Base-by-base conservation (phyloP, 495 filamentous ascomycete genomes). In the Penicillium lividum region DNA sequence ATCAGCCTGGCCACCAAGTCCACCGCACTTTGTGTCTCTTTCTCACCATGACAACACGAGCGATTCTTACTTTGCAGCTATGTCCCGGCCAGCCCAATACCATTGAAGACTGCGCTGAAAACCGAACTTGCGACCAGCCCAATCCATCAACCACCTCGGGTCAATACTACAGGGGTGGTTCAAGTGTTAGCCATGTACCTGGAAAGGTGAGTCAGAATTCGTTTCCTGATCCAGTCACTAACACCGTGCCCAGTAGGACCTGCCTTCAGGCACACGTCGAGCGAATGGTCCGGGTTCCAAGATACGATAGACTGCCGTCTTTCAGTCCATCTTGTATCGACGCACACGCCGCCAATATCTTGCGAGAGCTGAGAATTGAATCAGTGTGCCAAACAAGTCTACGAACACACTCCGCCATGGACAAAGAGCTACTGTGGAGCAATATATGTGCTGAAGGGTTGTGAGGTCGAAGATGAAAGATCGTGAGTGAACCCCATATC, bases 121-220 rank as follows among this genome's bases (percentile, higher is more conserved):
- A 51, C 48, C 33, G 18, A 18, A 51, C 48, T 51, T 51, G n/a
- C 30, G 30, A 51, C 13, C 33, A 51, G 30, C 48, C 48, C 33
- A 51, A 51, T 51, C 30, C 30, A 51, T 51, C 33, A 51, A 51
- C 30, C 9, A 51, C 29, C 48, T 51, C 33, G 16, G 2, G 48
- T 51, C 48, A 36, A 51, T 10, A 33, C 48, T 18, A 51, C n/a
- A 33, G 13, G 30, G 48, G 18, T 51, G 48, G 48, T 36, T 1
- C 30, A 38, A 36, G 30, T 51, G n/a, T 51, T 22, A 51, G 48
- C 48, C 48, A 5, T 30, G 16, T 51, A 36, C 48, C 30, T 36
- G 10, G n/a, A 51, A 51, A 51, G 30, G 30, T 51, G 48, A 51
- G 48, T 51, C 48, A 51, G 30, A 51, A 51, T 3, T 34, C 30